phyloP scores from a whole-genome alignment of 1,284 basidiomycete species.

The Pascua sp. region DNA sequence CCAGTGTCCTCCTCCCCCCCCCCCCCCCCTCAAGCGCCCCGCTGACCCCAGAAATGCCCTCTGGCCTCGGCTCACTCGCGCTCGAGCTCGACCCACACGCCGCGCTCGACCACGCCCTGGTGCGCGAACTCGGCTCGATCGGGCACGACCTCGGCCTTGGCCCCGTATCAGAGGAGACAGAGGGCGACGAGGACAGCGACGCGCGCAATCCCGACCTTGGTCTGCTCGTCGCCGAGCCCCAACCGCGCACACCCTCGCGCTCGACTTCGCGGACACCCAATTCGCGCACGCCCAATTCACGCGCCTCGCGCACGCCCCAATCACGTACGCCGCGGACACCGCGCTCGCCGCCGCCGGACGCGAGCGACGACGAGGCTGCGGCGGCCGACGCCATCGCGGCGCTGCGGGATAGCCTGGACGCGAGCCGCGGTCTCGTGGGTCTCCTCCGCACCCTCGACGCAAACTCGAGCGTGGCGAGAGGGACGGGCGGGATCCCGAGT shows the following conservation, averaged over 20 bases:
- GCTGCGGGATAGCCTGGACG: not conserved
- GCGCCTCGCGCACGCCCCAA: no score
- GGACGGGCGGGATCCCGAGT: no score
- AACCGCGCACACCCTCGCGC: not conserved
- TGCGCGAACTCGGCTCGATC: not conserved
- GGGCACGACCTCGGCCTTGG: not conserved
- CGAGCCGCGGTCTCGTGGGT: not conserved
- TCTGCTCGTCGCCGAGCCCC: no score
- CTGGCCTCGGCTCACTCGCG: constrained; percentile 6
- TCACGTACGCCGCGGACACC: no score
- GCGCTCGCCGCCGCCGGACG: no score
- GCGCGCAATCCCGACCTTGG: not conserved
- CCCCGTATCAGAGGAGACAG: not conserved
- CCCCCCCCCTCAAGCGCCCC: no score
- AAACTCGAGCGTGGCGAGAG: not conserved
- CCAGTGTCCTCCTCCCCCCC: no score
- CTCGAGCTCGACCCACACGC: constrained; percentile 3
- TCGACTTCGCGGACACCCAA: no score
- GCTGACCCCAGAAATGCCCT: not conserved
- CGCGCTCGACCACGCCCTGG: constrained; percentile 3
- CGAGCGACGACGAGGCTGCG: no score
- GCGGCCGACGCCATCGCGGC: not conserved
- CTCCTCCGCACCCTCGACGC: not conserved
- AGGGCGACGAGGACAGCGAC: not conserved
- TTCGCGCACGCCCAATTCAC: no score